Base-by-base conservation (phyloP, 257 asterid species). In the Verbascum thapsus region DNA sequence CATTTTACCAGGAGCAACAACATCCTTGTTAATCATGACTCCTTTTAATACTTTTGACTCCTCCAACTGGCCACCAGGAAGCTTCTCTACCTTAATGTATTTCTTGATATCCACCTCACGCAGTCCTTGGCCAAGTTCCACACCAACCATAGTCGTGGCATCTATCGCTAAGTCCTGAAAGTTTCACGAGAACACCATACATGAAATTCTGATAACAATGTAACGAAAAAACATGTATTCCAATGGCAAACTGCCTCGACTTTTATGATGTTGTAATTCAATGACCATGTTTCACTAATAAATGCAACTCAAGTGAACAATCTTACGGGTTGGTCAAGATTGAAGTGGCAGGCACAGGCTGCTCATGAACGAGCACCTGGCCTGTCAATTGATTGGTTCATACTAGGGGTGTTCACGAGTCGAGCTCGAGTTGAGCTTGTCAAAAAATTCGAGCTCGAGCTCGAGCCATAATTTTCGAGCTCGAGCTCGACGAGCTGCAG, bases 1-100 rank as follows among this genome's bases (percentile, higher is more conserved):
- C 99, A 90, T 92, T 89, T 89, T 92, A 37, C 99, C 96, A 49
- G 99, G 99, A 64, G 97, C 91, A 11, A 92, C 97, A 10, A 92
- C 88, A 65, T 89, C 99, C 77, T 92, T 92, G 78, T 89, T 85
- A 58, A 92, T 41, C 99, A 92, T 92, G 65, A 92, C 99, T 54
- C 99, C 99, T 76, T 75, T 85, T 58, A 92, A 69, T 53, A 87
- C 99, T 64, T 75, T 68, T n/a, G 99, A 92, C 74, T 89, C 95
- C 64, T 92, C 99, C 87, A 92, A 81, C 75, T 83, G 97, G 44
- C 95, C 95, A 64, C 99, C 97, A 13, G 97, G 97, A 70, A 92
- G 62, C 81, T 94, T 94, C 87, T 94, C 99, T 60, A 94, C 86
- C 82, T 90, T 94, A 30, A 92, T 82, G 80, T 90, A 94, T 74